Evolutionary conservation across 2,329 filamentous ascomycete species (phyloP).

Genomic region (Apiospora sp.): DNA sequence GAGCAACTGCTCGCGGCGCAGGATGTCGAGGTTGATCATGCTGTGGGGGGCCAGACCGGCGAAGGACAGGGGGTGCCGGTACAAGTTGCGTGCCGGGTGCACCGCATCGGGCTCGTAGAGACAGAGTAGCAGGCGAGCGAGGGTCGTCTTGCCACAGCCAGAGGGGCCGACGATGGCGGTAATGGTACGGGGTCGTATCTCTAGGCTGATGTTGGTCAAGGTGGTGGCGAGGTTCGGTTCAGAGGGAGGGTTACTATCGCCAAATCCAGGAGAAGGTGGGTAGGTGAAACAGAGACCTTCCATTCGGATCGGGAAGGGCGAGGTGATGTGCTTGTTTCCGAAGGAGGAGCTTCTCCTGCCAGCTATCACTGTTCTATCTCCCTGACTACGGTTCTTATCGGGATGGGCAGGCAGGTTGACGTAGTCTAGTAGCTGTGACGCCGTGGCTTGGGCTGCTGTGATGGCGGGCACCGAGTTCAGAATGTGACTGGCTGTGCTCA

Average conservation of each 20-base stretch:
- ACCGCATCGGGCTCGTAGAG: slow-evolving; percentile 63
- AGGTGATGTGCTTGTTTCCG: slow-evolving; percentile 36
- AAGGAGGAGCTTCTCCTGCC: slow-evolving; percentile 36
- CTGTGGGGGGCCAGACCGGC: slow-evolving; percentile 62
- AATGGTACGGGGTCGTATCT: not conserved
- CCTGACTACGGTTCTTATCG: slow-evolving; percentile 59
- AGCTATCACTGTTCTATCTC: slow-evolving; percentile 39
- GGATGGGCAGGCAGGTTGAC: slow-evolving; percentile 61
- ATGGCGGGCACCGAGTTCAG: slow-evolving; percentile 83
- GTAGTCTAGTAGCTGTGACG: slow-evolving; percentile 75
- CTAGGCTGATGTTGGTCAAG: not conserved
- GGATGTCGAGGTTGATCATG: slow-evolving; percentile 58
- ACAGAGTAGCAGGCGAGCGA: slow-evolving; percentile 76
- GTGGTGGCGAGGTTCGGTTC: not conserved
- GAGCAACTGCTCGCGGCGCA: slow-evolving; percentile 66
- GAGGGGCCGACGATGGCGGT: slow-evolving; percentile 81
- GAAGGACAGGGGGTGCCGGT: slow-evolving; percentile 60
- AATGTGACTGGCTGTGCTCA: slow-evolving; percentile 75
- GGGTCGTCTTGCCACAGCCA: slow-evolving; percentile 90
- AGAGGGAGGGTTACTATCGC: not conserved
- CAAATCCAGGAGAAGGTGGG: slow-evolving; percentile 50
- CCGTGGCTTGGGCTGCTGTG: slow-evolving; percentile 75
- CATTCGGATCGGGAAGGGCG: slow-evolving; percentile 58
- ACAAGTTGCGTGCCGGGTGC: slow-evolving; percentile 24
- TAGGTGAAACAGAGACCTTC: slow-evolving; percentile 75